phyloP scores from a whole-genome alignment of 23 red algal genomes.

The Agarophyton chilense region DNA sequence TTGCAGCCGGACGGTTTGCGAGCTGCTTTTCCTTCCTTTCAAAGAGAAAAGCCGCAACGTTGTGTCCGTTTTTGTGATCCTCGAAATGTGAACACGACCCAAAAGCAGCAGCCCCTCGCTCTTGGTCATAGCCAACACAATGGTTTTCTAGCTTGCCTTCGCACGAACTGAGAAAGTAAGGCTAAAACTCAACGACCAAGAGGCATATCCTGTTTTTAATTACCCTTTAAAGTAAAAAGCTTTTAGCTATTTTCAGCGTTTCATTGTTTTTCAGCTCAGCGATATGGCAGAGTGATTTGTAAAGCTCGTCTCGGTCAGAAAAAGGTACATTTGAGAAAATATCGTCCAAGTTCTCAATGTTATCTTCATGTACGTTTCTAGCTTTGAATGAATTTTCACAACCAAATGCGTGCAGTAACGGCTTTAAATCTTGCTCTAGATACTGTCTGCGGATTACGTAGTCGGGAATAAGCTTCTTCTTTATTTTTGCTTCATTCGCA shows the following conservation, averaged over 20 bases:
- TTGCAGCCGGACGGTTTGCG: too few relatives aligned
- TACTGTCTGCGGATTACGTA: not conserved
- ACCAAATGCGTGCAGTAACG: slow-evolving; percentile 3
- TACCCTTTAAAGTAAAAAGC: not conserved
- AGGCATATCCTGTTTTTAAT: too few relatives aligned
- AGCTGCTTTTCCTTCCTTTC: too few relatives aligned
- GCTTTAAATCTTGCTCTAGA: not conserved
- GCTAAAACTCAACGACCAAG: too few relatives aligned
- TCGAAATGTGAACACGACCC: too few relatives aligned
- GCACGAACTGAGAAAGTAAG: too few relatives aligned
- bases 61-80: too few relatives aligned
- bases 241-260: not conserved
- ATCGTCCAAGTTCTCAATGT: not conserved
- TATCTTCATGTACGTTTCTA: not conserved
- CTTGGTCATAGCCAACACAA: too few relatives aligned
- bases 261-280: not conserved
- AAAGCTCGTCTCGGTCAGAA: not conserved
- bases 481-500: not conserved
- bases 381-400: not conserved
- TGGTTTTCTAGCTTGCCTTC: too few relatives aligned
- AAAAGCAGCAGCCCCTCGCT: too few relatives aligned
- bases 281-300: not conserved
- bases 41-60: too few relatives aligned
- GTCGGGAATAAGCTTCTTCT: not conserved
- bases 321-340: not conserved